Conservation (phyloP, 2,329 filamentous ascomycete species). For the Epichloe scottii region DNA sequence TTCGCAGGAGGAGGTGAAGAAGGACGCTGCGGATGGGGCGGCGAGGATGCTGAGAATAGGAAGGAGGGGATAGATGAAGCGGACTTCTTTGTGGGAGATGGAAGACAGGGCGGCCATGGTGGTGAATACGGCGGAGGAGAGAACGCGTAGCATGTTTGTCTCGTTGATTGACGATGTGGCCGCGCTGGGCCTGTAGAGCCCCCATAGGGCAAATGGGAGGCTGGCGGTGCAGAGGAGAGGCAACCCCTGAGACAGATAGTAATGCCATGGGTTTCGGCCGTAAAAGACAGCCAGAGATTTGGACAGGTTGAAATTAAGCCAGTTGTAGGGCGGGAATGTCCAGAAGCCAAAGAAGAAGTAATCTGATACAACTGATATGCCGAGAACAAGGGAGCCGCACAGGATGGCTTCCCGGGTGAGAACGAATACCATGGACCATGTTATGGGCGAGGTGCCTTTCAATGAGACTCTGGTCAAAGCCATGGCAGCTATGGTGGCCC, state of each 20-base stretch:
- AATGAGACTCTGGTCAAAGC: constrained; percentile 31
- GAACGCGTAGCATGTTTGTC: constrained; percentile 22
- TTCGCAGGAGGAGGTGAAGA: constrained; percentile 39
- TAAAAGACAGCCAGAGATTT: constrained; percentile 88
- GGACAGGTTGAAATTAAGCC: constrained; percentile 81
- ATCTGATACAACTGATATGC: constrained; percentile 55
- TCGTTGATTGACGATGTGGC: constrained; percentile 21
- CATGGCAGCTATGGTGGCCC: constrained; percentile 49
- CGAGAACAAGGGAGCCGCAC: constrained; percentile 50
- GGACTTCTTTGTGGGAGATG: constrained; percentile 91
- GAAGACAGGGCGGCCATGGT: constrained; percentile 56
- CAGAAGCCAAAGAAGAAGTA: constrained; percentile 70
- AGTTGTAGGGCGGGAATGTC: constrained; percentile 80
- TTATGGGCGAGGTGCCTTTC: constrained; percentile 27
- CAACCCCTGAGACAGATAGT: constrained; percentile 82
- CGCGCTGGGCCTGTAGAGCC: constrained; percentile 39
- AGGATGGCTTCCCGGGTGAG: constrained; percentile 51
- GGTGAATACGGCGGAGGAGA: constrained; percentile 45
- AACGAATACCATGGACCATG: constrained; percentile 30
- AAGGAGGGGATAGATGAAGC: constrained; percentile 88
- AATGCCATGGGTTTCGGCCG: constrained; percentile 79
- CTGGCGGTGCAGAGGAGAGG: constrained; percentile 76
- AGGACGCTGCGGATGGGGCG: constrained; percentile 51
- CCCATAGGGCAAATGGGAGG: constrained; percentile 61
- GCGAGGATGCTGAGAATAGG: constrained; percentile 75